A percentile compares a stretch with the other conserved stretches of the same genome.
phyloP scores from a whole-genome alignment of 805 yeast genomes.

The Candida krabiensis region DNA sequence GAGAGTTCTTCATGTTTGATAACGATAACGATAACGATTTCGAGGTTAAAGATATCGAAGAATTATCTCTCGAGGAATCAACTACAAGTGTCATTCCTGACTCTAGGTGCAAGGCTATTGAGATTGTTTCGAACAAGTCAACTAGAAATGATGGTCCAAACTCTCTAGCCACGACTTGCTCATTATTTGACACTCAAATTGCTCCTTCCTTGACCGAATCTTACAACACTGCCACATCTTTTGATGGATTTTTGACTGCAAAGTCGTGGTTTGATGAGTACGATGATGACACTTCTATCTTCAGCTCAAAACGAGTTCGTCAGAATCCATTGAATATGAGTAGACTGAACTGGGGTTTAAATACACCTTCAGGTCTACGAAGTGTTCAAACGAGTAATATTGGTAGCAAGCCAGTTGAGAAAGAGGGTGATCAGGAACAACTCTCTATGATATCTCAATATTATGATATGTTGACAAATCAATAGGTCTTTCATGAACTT shows the following conservation, averaged over 20 bases:
- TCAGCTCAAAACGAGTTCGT: constrained; percentile 1
- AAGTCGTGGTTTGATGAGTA: constrained; percentile 21
- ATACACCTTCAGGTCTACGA: not conserved
- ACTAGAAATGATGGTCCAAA: constrained; percentile 4
- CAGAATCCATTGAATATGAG: not conserved
- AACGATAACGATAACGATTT: constrained; percentile 33
- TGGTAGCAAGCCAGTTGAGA: not conserved
- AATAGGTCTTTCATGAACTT: not conserved
- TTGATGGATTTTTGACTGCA: constrained; percentile 9
- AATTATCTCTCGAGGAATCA: constrained; percentile 15
- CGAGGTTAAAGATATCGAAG: constrained; percentile 18
- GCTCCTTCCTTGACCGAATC: constrained; percentile 20
- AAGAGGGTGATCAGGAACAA: not conserved
- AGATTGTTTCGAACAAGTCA: constrained; percentile 5
- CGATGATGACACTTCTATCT: constrained; percentile 12
- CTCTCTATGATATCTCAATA: not conserved
- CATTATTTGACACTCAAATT: constrained; percentile 16
- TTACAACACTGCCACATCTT: constrained; percentile 15
- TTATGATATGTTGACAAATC: not conserved
- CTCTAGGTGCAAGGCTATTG: constrained; percentile 10
- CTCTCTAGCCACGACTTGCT: constrained; percentile 15
- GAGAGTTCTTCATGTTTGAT: constrained; percentile 37
- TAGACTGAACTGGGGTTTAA: not conserved
- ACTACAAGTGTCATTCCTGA: constrained; percentile 8
- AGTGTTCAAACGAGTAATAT: not conserved